Evolutionary conservation across 2,329 filamentous ascomycete species (phyloP).

Genomic region (Botrytis aclada): DNA sequence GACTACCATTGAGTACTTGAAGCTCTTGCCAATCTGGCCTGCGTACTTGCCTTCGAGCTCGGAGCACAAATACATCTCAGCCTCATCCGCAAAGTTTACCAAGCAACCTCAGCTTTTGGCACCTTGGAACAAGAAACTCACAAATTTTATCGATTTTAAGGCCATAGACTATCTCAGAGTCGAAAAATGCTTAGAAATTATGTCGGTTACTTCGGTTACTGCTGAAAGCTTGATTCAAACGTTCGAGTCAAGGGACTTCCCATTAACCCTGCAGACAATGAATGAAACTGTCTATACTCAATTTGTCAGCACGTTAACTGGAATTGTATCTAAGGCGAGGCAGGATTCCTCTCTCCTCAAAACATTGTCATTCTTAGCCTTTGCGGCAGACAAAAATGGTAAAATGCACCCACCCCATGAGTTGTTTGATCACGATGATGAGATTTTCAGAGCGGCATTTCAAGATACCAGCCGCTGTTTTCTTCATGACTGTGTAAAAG

Average conservation of each 20-base stretch:
- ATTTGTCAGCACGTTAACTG: neutral
- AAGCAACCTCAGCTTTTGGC: slow-evolving; percentile 25
- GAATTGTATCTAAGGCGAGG: neutral
- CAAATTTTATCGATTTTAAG: slow-evolving; percentile 25
- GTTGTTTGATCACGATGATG: slow-evolving; percentile 32
- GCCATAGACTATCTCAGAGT: neutral
- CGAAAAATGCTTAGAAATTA: neutral
- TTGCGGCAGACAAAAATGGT: slow-evolving; percentile 29
- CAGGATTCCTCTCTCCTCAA: neutral
- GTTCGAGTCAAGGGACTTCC: slow-evolving; percentile 23
- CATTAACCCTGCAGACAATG: slow-evolving; percentile 15
- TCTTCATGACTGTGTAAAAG: slow-evolving; percentile 26
- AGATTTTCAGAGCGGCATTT: slow-evolving; percentile 35
- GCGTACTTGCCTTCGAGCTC: neutral
- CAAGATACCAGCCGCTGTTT: slow-evolving; percentile 25
- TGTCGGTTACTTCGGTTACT: neutral
- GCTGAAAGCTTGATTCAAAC: slow-evolving; percentile 19
- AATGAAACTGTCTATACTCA: neutral
- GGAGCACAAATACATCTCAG: slow-evolving; percentile 4
- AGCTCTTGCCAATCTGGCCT: slow-evolving; percentile 27
- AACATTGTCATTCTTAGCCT: neutral
- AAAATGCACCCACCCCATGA: slow-evolving; percentile 23
- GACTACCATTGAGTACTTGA: neutral
- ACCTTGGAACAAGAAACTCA: slow-evolving; percentile 28
- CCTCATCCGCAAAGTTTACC: slow-evolving; percentile 25